Percentiles rank a stretch among this genome's conserved stretches.
Evolutionary conservation across 1,139 yeast species (phyloP).

Genomic region (Blastobotrys aristatus): DNA sequence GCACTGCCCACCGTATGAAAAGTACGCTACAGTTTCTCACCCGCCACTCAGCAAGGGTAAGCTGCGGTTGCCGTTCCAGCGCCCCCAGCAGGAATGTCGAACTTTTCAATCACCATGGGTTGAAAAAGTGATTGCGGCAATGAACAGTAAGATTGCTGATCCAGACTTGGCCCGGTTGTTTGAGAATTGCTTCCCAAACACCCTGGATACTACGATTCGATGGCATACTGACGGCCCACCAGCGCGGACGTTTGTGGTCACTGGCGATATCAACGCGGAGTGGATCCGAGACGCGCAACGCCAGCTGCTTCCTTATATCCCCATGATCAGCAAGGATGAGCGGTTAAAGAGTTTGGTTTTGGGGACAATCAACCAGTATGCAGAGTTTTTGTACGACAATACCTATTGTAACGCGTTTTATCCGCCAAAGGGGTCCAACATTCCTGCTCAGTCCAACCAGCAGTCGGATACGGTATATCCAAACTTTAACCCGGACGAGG

Average conservation of each 20-base stretch:
- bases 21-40: slow-evolving; percentile 35
- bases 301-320: slow-evolving; percentile 73
- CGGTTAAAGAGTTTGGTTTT: slow-evolving; percentile 48
- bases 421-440: slow-evolving; percentile 53
- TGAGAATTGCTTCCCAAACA: slow-evolving; percentile 83
- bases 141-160: slow-evolving; percentile 48
- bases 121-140: slow-evolving; percentile 54
- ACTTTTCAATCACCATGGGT: slow-evolving; percentile 63
- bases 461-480: slow-evolving; percentile 59
- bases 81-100: slow-evolving; percentile 68
- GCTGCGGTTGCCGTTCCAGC: slow-evolving; percentile 58
- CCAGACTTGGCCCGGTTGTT: slow-evolving; percentile 68
- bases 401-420: slow-evolving; percentile 93
- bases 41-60: slow-evolving; percentile 34
- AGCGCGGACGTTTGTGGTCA: slow-evolving; percentile 65
- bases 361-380: slow-evolving; percentile 83
- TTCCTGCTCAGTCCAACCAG: slow-evolving; percentile 10
- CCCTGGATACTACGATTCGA: slow-evolving; percentile 78
- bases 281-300: slow-evolving; percentile 85
- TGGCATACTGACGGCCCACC: slow-evolving; percentile 48
- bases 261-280: slow-evolving; percentile 86
- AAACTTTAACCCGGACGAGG: slow-evolving; percentile 60
- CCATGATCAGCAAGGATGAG: slow-evolving; percentile 48
- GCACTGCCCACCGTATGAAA: slow-evolving; percentile 39
- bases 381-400: slow-evolving; percentile 50